Conservation (phyloP, 169 alveolate species). For the Cryptosporidium tyzzeri region DNA sequence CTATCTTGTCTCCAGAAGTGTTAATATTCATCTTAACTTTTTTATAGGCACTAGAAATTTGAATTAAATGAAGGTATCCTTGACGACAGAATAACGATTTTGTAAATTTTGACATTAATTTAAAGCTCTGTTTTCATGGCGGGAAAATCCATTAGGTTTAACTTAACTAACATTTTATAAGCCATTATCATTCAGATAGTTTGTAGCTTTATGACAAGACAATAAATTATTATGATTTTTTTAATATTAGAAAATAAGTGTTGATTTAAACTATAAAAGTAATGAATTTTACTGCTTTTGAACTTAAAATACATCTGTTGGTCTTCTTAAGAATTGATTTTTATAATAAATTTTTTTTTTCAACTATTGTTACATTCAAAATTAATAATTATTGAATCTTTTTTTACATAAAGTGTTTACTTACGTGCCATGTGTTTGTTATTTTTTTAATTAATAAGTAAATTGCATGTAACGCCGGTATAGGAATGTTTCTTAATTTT, state of each 20-base stretch:
- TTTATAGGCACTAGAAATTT: neutral
- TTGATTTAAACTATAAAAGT: neutral
- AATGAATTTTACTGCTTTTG: neutral
- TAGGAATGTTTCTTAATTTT: neutral
- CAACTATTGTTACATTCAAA: neutral
- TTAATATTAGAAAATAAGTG: too few species aligned
- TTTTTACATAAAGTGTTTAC: neutral
- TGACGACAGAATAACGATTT: neutral
- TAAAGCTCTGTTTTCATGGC: neutral
- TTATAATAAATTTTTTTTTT: neutral
- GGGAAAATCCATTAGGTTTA: neutral
- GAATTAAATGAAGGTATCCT: neutral
- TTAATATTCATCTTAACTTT: neutral
- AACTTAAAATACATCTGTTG: too few species aligned
- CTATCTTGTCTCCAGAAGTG: neutral
- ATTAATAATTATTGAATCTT: neutral
- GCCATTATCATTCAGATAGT: too few species aligned
- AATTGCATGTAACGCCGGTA: slow-evolving; percentile 69
- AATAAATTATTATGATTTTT: too few species aligned
- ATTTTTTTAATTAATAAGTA: neutral
- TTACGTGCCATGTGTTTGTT: neutral
- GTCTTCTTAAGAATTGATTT: too few species aligned
- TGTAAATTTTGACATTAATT: slow-evolving; percentile 3
- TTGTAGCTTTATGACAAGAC: too few species aligned
- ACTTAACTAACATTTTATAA: neutral